phyloP scores from a whole-genome alignment of 345 rosid genomes.

The Syzygium grande region DNA sequence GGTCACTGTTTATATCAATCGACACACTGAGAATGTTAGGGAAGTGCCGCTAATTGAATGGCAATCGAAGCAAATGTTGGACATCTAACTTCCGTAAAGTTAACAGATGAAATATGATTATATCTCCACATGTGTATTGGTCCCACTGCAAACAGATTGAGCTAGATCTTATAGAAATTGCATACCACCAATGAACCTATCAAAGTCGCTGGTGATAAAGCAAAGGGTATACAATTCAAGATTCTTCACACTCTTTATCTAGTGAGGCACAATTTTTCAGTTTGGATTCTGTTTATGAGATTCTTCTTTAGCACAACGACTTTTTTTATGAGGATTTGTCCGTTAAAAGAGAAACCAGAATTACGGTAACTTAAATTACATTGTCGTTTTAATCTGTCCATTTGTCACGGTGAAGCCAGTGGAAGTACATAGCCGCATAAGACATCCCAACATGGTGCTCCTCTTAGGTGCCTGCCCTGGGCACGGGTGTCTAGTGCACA shows the following conservation, averaged over 20 bases:
- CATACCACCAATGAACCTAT: background rate
- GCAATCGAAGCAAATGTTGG: background rate
- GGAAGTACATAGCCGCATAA: conserved; percentile 77
- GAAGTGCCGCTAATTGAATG: background rate
- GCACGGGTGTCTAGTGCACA: conserved; percentile 72
- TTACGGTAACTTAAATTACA: background rate
- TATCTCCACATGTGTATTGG: background rate
- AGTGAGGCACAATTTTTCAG: background rate
- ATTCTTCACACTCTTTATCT: background rate
- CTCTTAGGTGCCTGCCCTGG: conserved; percentile 94
- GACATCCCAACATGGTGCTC: conserved; percentile 97
- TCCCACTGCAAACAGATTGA: background rate
- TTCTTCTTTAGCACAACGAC: background rate
- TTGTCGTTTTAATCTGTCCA: background rate
- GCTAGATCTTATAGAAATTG: background rate
- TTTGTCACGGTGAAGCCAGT: conserved; percentile 30
- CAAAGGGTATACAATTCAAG: background rate
- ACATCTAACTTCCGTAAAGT: background rate
- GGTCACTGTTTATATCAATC: background rate
- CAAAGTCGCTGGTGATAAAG: background rate
- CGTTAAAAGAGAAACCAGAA: background rate
- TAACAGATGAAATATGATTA: background rate
- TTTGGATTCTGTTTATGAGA: background rate
- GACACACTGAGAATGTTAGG: background rate
- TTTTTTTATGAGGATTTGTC: background rate